Conservation (phyloP, 495 filamentous ascomycete genomes). For the Recurvomyces mirabilis region DNA sequence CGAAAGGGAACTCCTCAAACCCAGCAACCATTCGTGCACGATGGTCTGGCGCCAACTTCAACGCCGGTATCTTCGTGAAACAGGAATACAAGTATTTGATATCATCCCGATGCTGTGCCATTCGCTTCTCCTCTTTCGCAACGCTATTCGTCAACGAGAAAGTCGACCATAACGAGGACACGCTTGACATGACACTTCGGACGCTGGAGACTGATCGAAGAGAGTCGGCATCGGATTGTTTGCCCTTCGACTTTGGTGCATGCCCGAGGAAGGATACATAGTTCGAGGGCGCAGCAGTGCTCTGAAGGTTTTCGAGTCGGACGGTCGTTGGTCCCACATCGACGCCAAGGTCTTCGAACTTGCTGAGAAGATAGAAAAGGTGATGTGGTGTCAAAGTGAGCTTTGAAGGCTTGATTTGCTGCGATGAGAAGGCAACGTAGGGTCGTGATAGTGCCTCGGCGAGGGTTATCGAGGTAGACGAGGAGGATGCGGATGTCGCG, state of each 20-base stretch:
- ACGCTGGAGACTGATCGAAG: slow-evolving; percentile 94
- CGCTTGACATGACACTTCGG: slow-evolving; percentile 91
- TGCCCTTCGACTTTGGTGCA: slow-evolving; percentile 48
- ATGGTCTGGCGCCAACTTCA: slow-evolving; percentile 79
- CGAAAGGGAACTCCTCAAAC: slow-evolving; percentile 96
- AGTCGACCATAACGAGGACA: slow-evolving; percentile 84
- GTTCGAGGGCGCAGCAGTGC: slow-evolving; percentile 70
- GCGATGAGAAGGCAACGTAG: slow-evolving; percentile 69
- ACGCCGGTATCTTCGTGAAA: slow-evolving; percentile 93
- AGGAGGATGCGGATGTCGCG: slow-evolving; percentile 40
- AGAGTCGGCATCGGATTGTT: slow-evolving; percentile 73
- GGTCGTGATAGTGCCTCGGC: slow-evolving; percentile 79
- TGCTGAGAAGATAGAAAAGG: slow-evolving; percentile 87
- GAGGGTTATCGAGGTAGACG: slow-evolving; percentile 58
- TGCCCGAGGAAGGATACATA: slow-evolving; percentile 94
- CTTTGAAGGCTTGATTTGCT: slow-evolving; percentile 76
- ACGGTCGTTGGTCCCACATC: slow-evolving; percentile 92
- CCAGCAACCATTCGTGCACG: slow-evolving; percentile 78
- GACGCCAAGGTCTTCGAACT: slow-evolving; percentile 86
- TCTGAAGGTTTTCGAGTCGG: slow-evolving; percentile 84
- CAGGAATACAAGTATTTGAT: slow-evolving; percentile 93
- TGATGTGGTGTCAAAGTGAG: slow-evolving; percentile 93
- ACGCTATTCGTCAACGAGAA: slow-evolving; percentile 67
- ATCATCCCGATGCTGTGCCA: slow-evolving; percentile 71
- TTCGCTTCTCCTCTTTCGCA: slow-evolving; percentile 75